Conservation (phyloP, 2,329 filamentous ascomycete species). For the Talaromyces islandicus region DNA sequence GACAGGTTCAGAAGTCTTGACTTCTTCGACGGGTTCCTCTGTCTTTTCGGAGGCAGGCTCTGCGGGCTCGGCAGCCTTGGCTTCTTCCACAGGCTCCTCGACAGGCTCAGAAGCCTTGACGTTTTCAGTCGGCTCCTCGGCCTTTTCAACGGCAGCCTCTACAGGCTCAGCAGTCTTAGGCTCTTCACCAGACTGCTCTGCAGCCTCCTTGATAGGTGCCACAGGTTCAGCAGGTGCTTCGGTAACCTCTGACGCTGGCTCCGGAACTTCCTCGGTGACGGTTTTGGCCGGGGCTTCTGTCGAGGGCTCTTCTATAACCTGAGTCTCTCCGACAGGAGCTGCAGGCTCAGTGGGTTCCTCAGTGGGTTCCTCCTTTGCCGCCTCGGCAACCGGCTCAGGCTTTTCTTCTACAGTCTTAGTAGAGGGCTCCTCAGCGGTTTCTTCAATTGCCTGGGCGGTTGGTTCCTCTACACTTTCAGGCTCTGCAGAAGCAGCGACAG, state of each 20-base stretch:
- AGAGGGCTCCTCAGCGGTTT: not conserved
- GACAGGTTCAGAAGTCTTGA: not conserved
- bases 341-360: constrained; percentile 1
- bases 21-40: not conserved
- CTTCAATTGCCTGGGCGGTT: not conserved
- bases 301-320: not conserved
- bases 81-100: not conserved
- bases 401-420: not conserved
- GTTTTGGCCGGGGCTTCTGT: not conserved
- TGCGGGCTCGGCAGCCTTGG: not conserved
- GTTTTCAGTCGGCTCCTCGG: not conserved
- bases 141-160: not conserved
- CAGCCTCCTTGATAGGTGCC: not conserved
- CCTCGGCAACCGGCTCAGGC: too few species aligned
- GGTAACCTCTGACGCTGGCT: not conserved
- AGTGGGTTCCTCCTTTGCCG: too few species aligned
- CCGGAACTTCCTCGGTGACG: not conserved
- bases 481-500: not conserved
- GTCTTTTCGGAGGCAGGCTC: not conserved
- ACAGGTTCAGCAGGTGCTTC: not conserved
- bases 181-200: not conserved
- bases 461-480: not conserved
- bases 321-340: not conserved
- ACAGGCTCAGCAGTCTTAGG: not conserved
- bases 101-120: not conserved